Conservation (phyloP, 805 yeast genomes). For the Huiozyma naganishii region DNA sequence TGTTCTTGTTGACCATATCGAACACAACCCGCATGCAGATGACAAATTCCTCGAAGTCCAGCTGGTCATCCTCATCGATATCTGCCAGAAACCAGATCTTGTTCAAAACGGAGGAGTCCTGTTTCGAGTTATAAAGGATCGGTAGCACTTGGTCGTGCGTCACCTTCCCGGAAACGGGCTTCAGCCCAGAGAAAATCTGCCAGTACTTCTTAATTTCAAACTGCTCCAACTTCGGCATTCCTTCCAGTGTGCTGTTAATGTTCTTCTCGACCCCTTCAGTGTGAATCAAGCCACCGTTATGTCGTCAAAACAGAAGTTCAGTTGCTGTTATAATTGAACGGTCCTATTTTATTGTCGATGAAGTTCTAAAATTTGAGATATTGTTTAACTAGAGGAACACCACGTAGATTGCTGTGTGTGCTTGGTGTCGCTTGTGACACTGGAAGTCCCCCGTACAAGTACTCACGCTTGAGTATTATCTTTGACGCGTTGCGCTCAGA, state of each 20-base stretch:
- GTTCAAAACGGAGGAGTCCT: conserved; percentile 66
- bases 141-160: conserved; percentile 78
- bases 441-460: too few relatives aligned
- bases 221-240: conserved; percentile 66
- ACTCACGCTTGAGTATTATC: too few relatives aligned
- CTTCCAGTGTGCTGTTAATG: background rate
- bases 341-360: too few relatives aligned
- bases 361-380: too few relatives aligned
- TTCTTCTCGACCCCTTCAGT: background rate
- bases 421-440: too few relatives aligned
- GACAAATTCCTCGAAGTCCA: conserved; percentile 97
- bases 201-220: conserved; percentile 96
- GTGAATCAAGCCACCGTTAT: background rate
- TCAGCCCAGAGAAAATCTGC: conserved; percentile 89
- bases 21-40: conserved; percentile 93
- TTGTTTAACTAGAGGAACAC: too few relatives aligned
- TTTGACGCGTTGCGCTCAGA: too few relatives aligned
- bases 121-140: conserved; percentile 80
- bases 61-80: conserved; percentile 79
- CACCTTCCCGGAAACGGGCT: conserved; percentile 69
- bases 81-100: conserved; percentile 88
- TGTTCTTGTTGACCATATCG: conserved; percentile 73
- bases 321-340: background rate
- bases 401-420: too few relatives aligned
- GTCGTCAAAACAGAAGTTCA: background rate